These are phyloP conservation scores for Diplodia scrobiculata DNA, from an alignment of 2,329 filamentous ascomycete species.

Conservation along the genomic window DNA sequence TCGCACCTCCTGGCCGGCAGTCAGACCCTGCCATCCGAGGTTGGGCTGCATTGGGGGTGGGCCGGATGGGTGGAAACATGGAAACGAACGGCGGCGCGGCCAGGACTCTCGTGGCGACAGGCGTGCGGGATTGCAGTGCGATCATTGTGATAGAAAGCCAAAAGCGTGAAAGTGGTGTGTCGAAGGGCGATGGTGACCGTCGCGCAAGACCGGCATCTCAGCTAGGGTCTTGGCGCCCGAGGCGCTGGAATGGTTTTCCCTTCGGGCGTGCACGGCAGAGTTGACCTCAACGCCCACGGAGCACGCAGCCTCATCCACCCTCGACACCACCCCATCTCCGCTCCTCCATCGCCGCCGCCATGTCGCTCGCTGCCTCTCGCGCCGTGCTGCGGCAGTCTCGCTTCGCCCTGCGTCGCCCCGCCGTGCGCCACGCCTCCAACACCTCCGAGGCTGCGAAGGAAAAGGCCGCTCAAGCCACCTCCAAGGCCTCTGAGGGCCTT, in stretches of 20 bases:
- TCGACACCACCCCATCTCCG: constrained; percentile 32
- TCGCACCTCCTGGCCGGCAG: constrained; percentile 4
- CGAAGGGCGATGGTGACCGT: constrained; percentile 23
- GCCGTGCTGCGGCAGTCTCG: constrained; percentile 50
- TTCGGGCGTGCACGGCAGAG: constrained; percentile 28
- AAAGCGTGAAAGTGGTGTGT: constrained; percentile 17
- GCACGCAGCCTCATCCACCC: constrained; percentile 27
- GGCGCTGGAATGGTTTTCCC: constrained; percentile 24
- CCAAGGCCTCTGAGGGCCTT: constrained; percentile 79
- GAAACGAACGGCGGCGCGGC: neutral
- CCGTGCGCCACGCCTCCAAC: constrained; percentile 54
- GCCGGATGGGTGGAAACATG: constrained; percentile 4
- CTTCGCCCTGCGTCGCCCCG: constrained; percentile 47
- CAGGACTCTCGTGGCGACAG: neutral
- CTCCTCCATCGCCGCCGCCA: constrained; percentile 40
- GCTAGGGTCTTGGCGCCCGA: constrained; percentile 25
- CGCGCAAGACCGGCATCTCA: constrained; percentile 18
- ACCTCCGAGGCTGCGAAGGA: constrained; percentile 55
- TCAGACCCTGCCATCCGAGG: neutral
- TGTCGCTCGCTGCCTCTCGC: constrained; percentile 53
- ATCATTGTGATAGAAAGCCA: constrained; percentile 1
- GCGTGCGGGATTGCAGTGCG: neutral
- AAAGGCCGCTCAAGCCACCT: constrained; percentile 44
- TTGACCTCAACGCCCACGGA: constrained; percentile 24
- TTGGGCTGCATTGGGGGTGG: neutral